These are phyloP conservation scores for Beauveria medogensis DNA, from an alignment of 2,329 filamentous ascomycete species.

Conservation along the genomic window DNA sequence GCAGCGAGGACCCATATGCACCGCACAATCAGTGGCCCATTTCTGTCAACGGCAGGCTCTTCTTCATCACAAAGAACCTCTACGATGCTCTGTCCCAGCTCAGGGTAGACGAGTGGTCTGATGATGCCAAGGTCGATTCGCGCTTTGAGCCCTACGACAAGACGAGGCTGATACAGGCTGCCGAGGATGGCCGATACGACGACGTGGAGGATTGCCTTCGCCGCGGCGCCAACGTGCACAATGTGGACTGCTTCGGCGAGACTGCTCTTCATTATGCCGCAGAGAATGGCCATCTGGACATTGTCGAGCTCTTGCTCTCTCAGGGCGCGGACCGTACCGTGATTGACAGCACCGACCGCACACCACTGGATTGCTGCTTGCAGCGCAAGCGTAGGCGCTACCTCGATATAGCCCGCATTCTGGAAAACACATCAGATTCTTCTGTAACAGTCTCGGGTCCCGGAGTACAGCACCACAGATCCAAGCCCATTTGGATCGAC, in stretches of 20 bases:
- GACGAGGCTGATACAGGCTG: slow-evolving; percentile 10
- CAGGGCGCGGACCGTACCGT: slow-evolving; percentile 1
- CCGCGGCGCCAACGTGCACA: slow-evolving; percentile 10
- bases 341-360: slow-evolving; percentile 4
- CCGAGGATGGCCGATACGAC: slow-evolving; percentile 7
- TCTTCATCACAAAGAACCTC: slow-evolving; percentile 18
- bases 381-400: slow-evolving; percentile 9
- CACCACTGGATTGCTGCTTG: slow-evolving; percentile 7
- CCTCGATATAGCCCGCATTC: slow-evolving; percentile 1
- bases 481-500: slow-evolving; percentile 14
- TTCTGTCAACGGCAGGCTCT: slow-evolving; percentile 7
- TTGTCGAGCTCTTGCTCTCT: slow-evolving; percentile 5
- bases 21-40: slow-evolving; percentile 10
- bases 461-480: background rate
- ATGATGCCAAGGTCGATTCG: slow-evolving; percentile 2
- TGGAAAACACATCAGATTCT: background rate
- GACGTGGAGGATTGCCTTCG: slow-evolving; percentile 7
- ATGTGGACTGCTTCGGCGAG: slow-evolving; percentile 8
- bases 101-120: background rate
- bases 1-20: slow-evolving; percentile 3
- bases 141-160: slow-evolving; percentile 9
- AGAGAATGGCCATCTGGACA: slow-evolving; percentile 4
- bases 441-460: background rate
- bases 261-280: slow-evolving; percentile 12
- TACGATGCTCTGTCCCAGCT: slow-evolving; percentile 8